These are phyloP conservation scores for Lipomyces sp. DNA, from an alignment of 805 yeast species.

Conservation along the genomic window DNA sequence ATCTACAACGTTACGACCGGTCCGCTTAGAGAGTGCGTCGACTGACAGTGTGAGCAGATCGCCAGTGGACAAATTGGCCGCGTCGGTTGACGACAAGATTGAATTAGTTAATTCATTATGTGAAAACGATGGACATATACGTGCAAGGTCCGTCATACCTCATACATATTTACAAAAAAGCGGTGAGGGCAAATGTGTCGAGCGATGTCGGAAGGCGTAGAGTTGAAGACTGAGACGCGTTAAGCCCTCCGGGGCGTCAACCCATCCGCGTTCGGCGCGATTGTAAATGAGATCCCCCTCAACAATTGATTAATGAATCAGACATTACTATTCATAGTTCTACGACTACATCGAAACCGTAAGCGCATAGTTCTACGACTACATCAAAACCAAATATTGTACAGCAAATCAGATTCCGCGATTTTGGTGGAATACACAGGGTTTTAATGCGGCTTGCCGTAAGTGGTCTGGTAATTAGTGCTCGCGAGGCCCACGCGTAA, in stretches of 20 bases:
- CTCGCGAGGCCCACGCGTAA: background rate
- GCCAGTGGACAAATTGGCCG: conserved; percentile 20
- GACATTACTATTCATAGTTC: background rate
- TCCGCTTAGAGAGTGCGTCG: conserved; percentile 14
- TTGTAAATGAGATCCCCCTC: background rate
- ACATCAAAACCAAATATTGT: no score
- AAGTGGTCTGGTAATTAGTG: background rate
- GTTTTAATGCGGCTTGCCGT: background rate
- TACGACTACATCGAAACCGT: no score
- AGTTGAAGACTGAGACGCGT: no score
- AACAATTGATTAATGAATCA: background rate
- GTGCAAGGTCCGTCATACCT: conserved; percentile 13
- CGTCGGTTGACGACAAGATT: conserved; percentile 11
- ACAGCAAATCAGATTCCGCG: no score
- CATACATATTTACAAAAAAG: background rate
- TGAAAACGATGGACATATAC: conserved; percentile 15
- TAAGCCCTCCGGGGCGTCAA: background rate
- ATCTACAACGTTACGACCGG: conserved; percentile 14
- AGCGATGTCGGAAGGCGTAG: background rate
- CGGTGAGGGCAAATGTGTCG: background rate
- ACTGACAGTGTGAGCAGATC: conserved; percentile 14
- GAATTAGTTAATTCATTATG: conserved; percentile 9
- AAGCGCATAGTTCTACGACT: no score
- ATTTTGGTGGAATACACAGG: background rate
- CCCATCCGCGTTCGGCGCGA: background rate